phyloP scores from a whole-genome alignment of 352 stramenopile genomes.

The Globisporangium cystogenes region DNA sequence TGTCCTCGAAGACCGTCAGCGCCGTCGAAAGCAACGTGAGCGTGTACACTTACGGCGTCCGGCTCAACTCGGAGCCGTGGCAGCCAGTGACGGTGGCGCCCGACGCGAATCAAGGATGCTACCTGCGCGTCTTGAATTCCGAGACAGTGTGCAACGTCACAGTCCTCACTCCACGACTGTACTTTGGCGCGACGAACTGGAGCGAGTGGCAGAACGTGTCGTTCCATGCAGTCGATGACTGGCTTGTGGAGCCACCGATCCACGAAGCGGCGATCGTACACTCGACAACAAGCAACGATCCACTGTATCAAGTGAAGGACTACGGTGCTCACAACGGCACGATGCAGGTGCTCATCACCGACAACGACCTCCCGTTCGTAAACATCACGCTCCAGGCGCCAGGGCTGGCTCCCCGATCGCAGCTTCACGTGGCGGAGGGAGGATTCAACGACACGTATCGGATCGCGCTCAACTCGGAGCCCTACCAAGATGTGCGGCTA shows the following conservation, averaged over 20 bases:
- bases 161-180: slow-evolving; percentile 32
- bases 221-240: slow-evolving; percentile 58
- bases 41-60: slow-evolving; percentile 36
- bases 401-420: slow-evolving; percentile 10
- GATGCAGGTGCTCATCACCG: slow-evolving; percentile 38
- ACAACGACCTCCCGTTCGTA: slow-evolving; percentile 62
- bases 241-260: slow-evolving; percentile 41
- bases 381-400: slow-evolving; percentile 42
- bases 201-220: slow-evolving; percentile 51
- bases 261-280: slow-evolving; percentile 52
- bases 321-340: slow-evolving; percentile 23
- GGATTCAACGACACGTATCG: slow-evolving; percentile 79
- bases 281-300: slow-evolving; percentile 34
- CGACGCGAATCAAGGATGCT: slow-evolving; percentile 47
- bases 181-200: slow-evolving; percentile 62
- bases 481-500: slow-evolving; percentile 54
- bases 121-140: slow-evolving; percentile 23
- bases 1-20: slow-evolving; percentile 33
- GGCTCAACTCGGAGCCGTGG: slow-evolving; percentile 66
- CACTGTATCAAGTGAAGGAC: slow-evolving; percentile 29
- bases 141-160: slow-evolving; percentile 54
- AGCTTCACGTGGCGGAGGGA: slow-evolving; percentile 61
- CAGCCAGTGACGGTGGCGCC: slow-evolving; percentile 36
- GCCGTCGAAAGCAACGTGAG: slow-evolving; percentile 35
- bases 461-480: slow-evolving; percentile 51